These are phyloP conservation scores for Coemansia aciculifera DNA, from an alignment of 192 early-diverging fungal species.

Conservation along the genomic window DNA sequence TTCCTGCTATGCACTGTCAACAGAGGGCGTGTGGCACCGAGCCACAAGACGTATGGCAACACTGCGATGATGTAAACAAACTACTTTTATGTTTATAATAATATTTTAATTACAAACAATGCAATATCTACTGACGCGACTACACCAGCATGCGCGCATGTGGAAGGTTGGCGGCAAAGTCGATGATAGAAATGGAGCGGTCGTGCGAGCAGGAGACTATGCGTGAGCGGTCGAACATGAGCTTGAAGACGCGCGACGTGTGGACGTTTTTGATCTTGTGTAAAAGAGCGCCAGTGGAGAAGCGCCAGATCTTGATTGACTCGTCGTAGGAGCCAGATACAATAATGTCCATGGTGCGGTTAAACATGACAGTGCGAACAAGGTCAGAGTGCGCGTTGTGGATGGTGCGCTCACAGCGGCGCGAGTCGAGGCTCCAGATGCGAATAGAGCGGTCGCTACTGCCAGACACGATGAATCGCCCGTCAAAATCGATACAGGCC, in stretches of 20 bases:
- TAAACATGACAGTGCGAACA: slow-evolving; percentile 45
- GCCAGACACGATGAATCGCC: slow-evolving; percentile 77
- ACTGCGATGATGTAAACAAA: not conserved
- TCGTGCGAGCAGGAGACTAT: slow-evolving; percentile 84
- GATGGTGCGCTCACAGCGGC: slow-evolving; percentile 56
- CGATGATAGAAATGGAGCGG: slow-evolving; percentile 50
- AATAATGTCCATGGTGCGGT: slow-evolving; percentile 53
- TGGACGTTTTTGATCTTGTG: slow-evolving; percentile 60
- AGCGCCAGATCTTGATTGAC: slow-evolving; percentile 85
- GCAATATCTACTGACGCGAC: not conserved
- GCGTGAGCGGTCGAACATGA: slow-evolving; percentile 77
- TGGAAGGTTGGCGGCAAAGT: slow-evolving; percentile 38
- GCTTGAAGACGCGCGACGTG: slow-evolving; percentile 73
- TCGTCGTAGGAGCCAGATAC: slow-evolving; percentile 91
- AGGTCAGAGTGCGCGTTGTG: slow-evolving; percentile 36
- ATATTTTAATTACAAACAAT: not conserved
- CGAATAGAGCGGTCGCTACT: slow-evolving; percentile 79
- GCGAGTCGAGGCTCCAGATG: slow-evolving; percentile 71
- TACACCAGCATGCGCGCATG: slow-evolving; percentile 34
- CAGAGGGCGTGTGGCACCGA: not conserved
- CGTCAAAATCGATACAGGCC: slow-evolving; percentile 90
- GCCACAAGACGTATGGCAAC: not conserved
- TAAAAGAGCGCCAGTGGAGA: slow-evolving; percentile 63
- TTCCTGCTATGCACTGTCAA: slow-evolving; percentile 44
- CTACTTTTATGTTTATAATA: not conserved